Base-by-base conservation (phyloP, 2,329 filamentous ascomycete genomes). In the Rhexocercosporidium sp. region DNA sequence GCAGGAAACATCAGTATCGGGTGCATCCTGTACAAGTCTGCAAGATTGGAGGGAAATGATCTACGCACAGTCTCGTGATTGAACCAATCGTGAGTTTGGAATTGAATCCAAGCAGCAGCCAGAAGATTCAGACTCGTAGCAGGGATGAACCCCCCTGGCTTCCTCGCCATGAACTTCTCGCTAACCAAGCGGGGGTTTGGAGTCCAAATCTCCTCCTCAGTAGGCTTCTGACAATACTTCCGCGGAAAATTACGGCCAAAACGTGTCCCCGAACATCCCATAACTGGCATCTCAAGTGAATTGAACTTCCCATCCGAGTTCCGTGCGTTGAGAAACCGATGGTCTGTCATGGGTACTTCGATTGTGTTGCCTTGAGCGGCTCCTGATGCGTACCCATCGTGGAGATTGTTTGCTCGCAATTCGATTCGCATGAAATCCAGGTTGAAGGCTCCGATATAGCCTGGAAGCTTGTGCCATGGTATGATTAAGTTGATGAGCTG, bases 41-140 rank as follows among this genome's bases (percentile, higher is more conserved):
- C 3, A 9, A 37, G 12, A 37, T 2, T 37, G 34, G 29, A 31
- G 8, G 12, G 34, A 9, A 37, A 37, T 5, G 4, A 4, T 37
- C 12, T 27, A 57, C 62, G 9, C 18, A 64, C 62, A 20, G 37
- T 56, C 20, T 69, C 67, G 34, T 69, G 67, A 47, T 49, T 57
- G 25, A 66, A 61, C 67, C 67, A 67, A 54, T 67, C 67, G 20
- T 69, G 67, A 6, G 60, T 53, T 27, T 69, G 67, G 51, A 69
- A 69, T 20, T 69, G 67, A 20, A 69, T 69, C 67, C 67, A 69
- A 20, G 67, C 65, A n/a, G 67, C 67, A 27, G 67, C 67, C 9
- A 69, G 41, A 4, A 69, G 41, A 64, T 69, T 69, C 14, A 69
- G 34, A 49, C 25, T 59, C 16, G 62, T 64, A 20, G 62, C 62